These are phyloP conservation scores for Lasiodiplodia hormozganensis DNA, from an alignment of 2,329 filamentous ascomycete genomes.

Conservation along the genomic window DNA sequence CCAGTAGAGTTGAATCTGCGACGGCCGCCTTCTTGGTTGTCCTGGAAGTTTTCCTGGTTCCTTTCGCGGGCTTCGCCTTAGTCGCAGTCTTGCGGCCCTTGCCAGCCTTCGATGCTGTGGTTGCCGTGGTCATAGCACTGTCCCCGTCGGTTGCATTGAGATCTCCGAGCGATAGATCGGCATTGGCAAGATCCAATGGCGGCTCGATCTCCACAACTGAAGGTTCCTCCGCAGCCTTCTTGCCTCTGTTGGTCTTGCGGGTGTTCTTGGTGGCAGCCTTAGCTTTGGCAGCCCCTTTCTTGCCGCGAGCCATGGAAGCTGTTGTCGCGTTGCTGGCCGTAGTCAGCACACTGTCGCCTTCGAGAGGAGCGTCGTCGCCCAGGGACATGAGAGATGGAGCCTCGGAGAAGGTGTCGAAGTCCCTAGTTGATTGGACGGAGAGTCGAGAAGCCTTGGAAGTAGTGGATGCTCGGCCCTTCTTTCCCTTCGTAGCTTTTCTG, in stretches of 20 bases:
- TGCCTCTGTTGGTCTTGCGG: constrained; percentile 47
- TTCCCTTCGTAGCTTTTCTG: constrained; percentile 60
- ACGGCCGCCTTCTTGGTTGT: constrained; percentile 41
- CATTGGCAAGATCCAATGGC: not conserved
- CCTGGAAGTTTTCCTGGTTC: constrained; percentile 45
- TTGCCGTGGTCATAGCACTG: constrained; percentile 58
- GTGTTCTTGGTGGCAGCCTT: constrained; percentile 59
- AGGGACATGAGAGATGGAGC: constrained; percentile 45
- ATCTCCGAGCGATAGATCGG: constrained; percentile 20
- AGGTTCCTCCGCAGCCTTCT: constrained; percentile 41
- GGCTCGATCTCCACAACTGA: constrained; percentile 3
- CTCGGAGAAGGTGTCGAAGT: constrained; percentile 50
- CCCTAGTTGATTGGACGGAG: constrained; percentile 58
- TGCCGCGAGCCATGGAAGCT: constrained; percentile 43
- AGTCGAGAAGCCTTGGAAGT: constrained; percentile 73
- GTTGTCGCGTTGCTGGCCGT: constrained; percentile 50
- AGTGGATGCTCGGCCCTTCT: constrained; percentile 35
- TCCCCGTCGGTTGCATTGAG: constrained; percentile 56
- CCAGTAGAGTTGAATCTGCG: constrained; percentile 27
- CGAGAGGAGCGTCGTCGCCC: constrained; percentile 53
- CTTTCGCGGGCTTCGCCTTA: constrained; percentile 51
- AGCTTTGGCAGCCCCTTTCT: constrained; percentile 44
- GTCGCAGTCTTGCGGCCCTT: constrained; percentile 47
- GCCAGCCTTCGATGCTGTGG: constrained; percentile 45
- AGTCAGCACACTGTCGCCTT: constrained; percentile 65